Evolutionary conservation across 306 rosid genomes (phyloP), one percentile per base, ranked within the genome.

Genomic region (Acacia crassicarpa): DNA sequence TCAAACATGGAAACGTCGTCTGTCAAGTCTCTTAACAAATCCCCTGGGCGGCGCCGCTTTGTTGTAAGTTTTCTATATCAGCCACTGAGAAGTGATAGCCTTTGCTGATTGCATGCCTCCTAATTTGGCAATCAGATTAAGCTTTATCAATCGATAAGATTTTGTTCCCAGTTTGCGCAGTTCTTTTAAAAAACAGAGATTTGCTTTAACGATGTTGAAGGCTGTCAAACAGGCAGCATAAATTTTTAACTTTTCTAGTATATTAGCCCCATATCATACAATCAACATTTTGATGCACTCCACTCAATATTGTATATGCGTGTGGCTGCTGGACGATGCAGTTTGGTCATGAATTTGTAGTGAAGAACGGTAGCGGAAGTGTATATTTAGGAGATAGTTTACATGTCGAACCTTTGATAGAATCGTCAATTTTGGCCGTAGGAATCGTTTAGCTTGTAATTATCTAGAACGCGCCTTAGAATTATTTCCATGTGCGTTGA

Each of bases 21-120:
- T 2, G 99, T 95, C 76, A 95, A 95, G 90, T 92, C 97, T 54
- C 99, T 93, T 82, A 95, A 92, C 87, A 92, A 87, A 40, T 86
- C 91, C 68, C 70, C 90, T 1, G 95, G 99, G 11, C 89, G 92
- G 79, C 91, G 89, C 27, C 97, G 99, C 72, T 93, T 91, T 71
- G 89, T 87, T 15, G 99, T 95, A 82, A 83, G 95, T 45, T 62
- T 73, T 48, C 12, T 35, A 20, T 69, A 20, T 22, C 44, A 12
- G 7, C 17, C 16, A 48, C 78, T n/a, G 22, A 66, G 20, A 44
- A 69, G 53, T 43, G 12, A 67, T 65, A 59, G 40, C 66, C 51
- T 49, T 2, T 20, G 10, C 56, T 70, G n/a, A 71, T 38, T 78
- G 70, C 48, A 74, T 74, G 72, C 20, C 61, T 70, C 43, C 20